A percentile compares a stretch with the other conserved stretches of the same genome.
Evolutionary conservation across 768 basidiomycete species (phyloP).

Genomic region (Termitomyces sp.): DNA sequence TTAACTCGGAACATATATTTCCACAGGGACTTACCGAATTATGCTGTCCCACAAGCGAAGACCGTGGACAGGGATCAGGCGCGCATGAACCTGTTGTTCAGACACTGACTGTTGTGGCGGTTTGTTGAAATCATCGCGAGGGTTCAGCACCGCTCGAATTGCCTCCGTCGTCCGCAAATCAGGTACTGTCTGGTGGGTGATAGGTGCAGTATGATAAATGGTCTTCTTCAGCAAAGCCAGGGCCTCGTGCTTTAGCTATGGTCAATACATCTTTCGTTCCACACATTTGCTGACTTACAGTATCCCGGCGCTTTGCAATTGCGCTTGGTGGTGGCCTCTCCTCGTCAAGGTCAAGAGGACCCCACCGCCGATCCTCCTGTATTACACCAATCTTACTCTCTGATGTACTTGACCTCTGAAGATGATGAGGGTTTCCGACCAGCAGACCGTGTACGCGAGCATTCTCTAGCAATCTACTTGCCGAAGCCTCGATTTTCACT

Average conservation of each 20-base stretch:
- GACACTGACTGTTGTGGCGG: constrained; percentile 41
- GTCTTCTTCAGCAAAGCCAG: constrained; percentile 50
- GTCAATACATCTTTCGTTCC: neutral
- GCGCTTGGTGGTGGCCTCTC: constrained; percentile 70
- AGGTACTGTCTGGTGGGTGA: constrained; percentile 47
- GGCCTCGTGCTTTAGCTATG: constrained; percentile 37
- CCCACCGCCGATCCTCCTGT: constrained; percentile 29
- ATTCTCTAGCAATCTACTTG: constrained; percentile 34
- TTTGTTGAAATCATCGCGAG: constrained; percentile 11
- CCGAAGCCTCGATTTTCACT: constrained; percentile 38
- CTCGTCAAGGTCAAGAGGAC: constrained; percentile 40
- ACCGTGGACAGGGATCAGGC: constrained; percentile 42
- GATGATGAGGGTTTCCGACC: neutral
- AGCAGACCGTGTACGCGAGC: constrained; percentile 38
- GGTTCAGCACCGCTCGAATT: constrained; percentile 18
- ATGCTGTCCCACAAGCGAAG: too few species aligned
- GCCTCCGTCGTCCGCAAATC: constrained; percentile 38
- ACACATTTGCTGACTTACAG: neutral
- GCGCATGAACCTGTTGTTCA: constrained; percentile 21
- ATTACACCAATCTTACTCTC: constrained; percentile 21
- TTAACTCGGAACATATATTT: neutral
- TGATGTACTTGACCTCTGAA: neutral
- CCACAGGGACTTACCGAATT: constrained; percentile 16
- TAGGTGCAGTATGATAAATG: constrained; percentile 50
- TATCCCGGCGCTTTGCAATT: constrained; percentile 49